Base-by-base conservation (phyloP, 129 eudicot genomes). In the Scalesia atractyloides region DNA sequence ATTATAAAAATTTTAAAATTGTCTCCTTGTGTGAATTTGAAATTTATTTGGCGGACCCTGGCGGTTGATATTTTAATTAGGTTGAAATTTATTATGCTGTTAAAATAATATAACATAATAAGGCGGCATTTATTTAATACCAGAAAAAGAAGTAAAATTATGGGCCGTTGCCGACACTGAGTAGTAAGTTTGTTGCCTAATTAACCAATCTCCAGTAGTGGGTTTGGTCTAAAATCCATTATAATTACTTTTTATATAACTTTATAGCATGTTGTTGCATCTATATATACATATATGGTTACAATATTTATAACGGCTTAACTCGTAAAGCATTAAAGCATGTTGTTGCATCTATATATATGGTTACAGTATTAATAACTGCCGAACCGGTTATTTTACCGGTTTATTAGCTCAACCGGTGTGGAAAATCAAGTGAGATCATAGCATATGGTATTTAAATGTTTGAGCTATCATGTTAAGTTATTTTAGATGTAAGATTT, bases 131-230 rank as follows among this genome's bases (percentile, higher is more conserved):
- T 60, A 34, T 69, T 58, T n/a, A 54, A 54, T 66, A 54, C 39
- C 26, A 44, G 20, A 67, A 57, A 57, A 7, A 4, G 2, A 4
- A 4, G 0, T 6, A 39, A 17, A 44, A 68, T 19, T 44, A 13
- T 66, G 11, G n/a, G 68, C 58, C 57, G 17, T 46, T 59, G 69
- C 81, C 81, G 81, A 68, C 75, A 76, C 26, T 14, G 10, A 39
- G 30, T 20, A 75, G 37, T 50, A 19, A 24, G 2, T 48, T 9
- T 46, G 3, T 68, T 26, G 18, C 56, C 17, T 41, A 15, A 41
- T 41, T 9, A 30, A 30, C 34, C 34, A 30, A 4, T 30, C 5
- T 61, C 44, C 60, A n/a, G 4, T 47, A 52, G 60, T 68, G 73
- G 73, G 73, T 48, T 47, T 17, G 73, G 61, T 41, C 2, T 2